Evolutionary conservation across 768 basidiomycete species (phyloP).

Genomic region (Rhizopogon salebrosus): DNA sequence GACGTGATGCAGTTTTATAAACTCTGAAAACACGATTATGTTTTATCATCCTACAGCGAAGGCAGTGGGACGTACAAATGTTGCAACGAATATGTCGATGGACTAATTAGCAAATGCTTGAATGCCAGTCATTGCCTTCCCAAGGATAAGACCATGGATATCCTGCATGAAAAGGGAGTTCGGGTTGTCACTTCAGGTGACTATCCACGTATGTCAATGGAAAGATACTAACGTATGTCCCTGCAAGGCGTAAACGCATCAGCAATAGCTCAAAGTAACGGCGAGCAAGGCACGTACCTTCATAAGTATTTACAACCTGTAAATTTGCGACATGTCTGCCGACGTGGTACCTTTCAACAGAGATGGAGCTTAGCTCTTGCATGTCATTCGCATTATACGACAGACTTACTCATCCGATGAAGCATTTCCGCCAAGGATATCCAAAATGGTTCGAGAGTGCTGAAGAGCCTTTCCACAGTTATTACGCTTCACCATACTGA

Average conservation of each 20-base stretch:
- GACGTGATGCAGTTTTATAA: background rate
- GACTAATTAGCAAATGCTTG: conserved; percentile 71
- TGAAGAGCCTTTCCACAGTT: conserved; percentile 91
- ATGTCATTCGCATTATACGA: conserved; percentile 32
- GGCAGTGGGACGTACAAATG: background rate
- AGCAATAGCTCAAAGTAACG: background rate
- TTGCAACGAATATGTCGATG: background rate
- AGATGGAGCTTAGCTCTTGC: background rate
- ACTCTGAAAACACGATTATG: background rate
- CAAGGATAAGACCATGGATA: conserved; percentile 85
- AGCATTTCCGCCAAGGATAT: conserved; percentile 93
- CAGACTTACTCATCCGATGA: conserved; percentile 79
- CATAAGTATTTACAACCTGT: conserved; percentile 96
- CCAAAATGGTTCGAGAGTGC: conserved; percentile 75
- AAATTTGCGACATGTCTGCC: conserved; percentile 91
- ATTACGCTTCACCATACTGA: conserved; percentile 92
- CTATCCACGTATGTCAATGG: background rate
- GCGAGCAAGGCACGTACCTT: conserved; percentile 45
- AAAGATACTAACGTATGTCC: conserved; percentile 49
- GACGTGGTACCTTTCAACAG: conserved; percentile 69
- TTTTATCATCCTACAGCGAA: background rate
- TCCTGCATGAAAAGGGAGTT: conserved; percentile 43
- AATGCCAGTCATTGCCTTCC: conserved; percentile 88
- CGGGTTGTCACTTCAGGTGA: conserved; percentile 9
- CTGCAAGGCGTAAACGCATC: conserved; percentile 24